These are phyloP conservation scores for Aspergillus clavatus DNA, from an alignment of 2,329 filamentous ascomycete genomes.

Conservation along the genomic window DNA sequence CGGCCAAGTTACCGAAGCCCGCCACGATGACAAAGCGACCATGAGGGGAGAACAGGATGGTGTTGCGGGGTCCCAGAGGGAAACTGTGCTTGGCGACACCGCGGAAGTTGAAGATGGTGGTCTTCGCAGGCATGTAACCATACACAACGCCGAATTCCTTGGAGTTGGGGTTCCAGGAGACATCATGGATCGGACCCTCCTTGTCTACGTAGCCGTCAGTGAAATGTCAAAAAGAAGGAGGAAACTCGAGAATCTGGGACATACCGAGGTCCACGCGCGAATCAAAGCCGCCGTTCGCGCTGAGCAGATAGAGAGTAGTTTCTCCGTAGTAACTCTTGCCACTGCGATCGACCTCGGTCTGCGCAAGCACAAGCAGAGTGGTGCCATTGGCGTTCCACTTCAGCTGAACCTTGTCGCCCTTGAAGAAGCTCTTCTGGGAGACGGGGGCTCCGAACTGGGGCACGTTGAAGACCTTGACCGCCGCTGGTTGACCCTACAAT, in stretches of 20 bases:
- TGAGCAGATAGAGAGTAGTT: slow-evolving; percentile 92
- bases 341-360: slow-evolving; percentile 96
- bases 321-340: slow-evolving; percentile 99
- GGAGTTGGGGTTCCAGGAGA: slow-evolving; percentile 96
- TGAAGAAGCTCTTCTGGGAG: slow-evolving; percentile 98
- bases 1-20: slow-evolving; percentile 94
- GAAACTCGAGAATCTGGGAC: slow-evolving; percentile 14
- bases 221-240: background rate
- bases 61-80: slow-evolving; percentile 83
- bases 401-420: slow-evolving; percentile 96
- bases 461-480: slow-evolving; percentile 90
- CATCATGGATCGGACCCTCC: slow-evolving; percentile 95
- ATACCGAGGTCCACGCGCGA: slow-evolving; percentile 73
- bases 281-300: slow-evolving; percentile 85
- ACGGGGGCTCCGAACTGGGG: slow-evolving; percentile 77
- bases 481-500: slow-evolving; percentile 79
- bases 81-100: slow-evolving; percentile 81
- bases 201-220: slow-evolving; percentile 58
- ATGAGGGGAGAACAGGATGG: slow-evolving; percentile 88
- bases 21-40: slow-evolving; percentile 90
- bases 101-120: slow-evolving; percentile 91
- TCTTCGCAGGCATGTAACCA: slow-evolving; percentile 98
- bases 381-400: slow-evolving; percentile 96
- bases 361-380: slow-evolving; percentile 85
- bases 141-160: slow-evolving; percentile 98